A percentile compares a stretch with the other conserved stretches of the same genome.
Conservation (phyloP, 331 rosid genomes). For the Pyracantha coccinea region DNA sequence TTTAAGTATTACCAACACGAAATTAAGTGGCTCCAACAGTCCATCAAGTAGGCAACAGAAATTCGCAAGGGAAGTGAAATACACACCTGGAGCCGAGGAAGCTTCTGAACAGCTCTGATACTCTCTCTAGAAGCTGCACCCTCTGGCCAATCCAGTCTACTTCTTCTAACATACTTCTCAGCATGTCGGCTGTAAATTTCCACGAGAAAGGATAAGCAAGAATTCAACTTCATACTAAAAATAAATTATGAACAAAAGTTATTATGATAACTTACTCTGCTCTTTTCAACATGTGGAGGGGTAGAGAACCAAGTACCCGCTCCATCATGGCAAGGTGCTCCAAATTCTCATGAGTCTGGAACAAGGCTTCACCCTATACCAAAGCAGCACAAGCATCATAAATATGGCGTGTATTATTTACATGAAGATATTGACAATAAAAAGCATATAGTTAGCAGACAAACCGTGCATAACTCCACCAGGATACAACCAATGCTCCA, state of each 20-base stretch:
- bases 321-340: slow-evolving; percentile 99
- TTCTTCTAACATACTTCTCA: slow-evolving; percentile 77
- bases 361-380: slow-evolving; percentile 84
- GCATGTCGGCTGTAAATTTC: slow-evolving; percentile 56
- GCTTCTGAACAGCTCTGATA: slow-evolving; percentile 77
- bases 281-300: slow-evolving; percentile 62
- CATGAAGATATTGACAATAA: too few species aligned
- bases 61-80: too few species aligned
- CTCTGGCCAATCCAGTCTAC: slow-evolving; percentile 89
- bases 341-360: slow-evolving; percentile 91
- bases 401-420: neutral
- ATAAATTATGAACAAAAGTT: neutral
- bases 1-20: neutral
- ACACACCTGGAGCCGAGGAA: slow-evolving; percentile 75
- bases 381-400: neutral
- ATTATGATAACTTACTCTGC: slow-evolving; percentile 47
- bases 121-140: slow-evolving; percentile 89
- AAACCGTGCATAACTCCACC: slow-evolving; percentile 84
- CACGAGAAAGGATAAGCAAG: neutral
- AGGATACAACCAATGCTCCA: slow-evolving; percentile 98
- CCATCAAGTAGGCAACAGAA: neutral
- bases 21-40: neutral
- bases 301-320: slow-evolving; percentile 70
- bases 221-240: too few species aligned
- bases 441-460: neutral